Evolutionary conservation across 768 basidiomycete species (phyloP), one percentile per base, ranked within the genome.

Genomic region (Rhizopogon vesiculosus): DNA sequence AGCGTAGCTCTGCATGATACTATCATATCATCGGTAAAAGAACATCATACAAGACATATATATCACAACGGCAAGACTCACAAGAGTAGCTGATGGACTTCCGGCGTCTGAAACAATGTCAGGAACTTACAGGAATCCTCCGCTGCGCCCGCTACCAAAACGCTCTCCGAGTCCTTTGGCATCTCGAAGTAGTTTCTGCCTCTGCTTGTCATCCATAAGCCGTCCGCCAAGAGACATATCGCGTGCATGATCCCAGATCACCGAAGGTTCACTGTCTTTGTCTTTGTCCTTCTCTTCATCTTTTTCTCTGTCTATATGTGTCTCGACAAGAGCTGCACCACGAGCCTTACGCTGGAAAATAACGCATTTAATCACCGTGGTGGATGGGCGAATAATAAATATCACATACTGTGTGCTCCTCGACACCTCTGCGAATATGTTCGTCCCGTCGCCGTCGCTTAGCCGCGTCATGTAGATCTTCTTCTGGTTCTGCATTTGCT

Each of bases 151-250:
- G 42, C 79, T 73, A 15, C 91, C 91, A 66, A 98, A 98, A 52
- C 93, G 76, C 64, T 92, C 91, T 33, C 88, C 85, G 15, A 98
- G 75, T 6, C 86, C 84, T 58, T 82, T 84, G 10, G 93, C 87
- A 60, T 98, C 94, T 55, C 78, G 81, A 64, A 98, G 77, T 68
- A 92, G 77, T 64, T 84, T 85, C 53, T 81, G 78, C 58, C 96
- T 78, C 66, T 90, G 86, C 44, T 76, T 79, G 57, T 97, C 95
- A 64, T 92, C 93, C 91, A 99, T 89, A 31, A 97, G 75, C 49
- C 91, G 76, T 13, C 96, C 95, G 1, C 86, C 86, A 3, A 96
- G 63, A 2, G 80, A 81, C 94, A 99, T 97, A 69, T 96, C 93
- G 29, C 93, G 78, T 38, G 84, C 76, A 64, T 91, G 93, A 62